Percentiles rank a stretch among this genome's conserved stretches.
These are phyloP conservation scores for Wickerhamomyces bovis DNA, from an alignment of 805 yeast species.

Conservation along the genomic window DNA sequence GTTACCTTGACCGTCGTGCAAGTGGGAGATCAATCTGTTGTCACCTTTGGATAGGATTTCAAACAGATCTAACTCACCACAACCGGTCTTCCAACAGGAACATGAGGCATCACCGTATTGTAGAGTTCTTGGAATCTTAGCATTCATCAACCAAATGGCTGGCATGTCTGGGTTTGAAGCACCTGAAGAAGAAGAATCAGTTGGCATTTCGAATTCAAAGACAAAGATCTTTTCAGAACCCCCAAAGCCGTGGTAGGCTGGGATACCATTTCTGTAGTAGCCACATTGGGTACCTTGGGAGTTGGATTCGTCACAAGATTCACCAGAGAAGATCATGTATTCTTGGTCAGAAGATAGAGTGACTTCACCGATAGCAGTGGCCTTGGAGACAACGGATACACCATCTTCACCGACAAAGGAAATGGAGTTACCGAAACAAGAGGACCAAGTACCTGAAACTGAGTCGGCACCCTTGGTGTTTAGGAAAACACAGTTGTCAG, in stretches of 20 bases:
- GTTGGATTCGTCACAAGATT: constrained; percentile 42
- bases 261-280: constrained; percentile 75
- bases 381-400: constrained; percentile 58
- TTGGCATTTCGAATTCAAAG: constrained; percentile 93
- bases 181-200: constrained; percentile 39
- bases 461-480: constrained; percentile 83
- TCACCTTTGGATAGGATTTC: constrained; percentile 81
- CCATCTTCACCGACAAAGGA: constrained; percentile 81
- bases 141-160: constrained; percentile 93
- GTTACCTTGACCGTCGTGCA: constrained; percentile 80
- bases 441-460: constrained; percentile 77
- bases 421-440: constrained; percentile 86
- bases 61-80: constrained; percentile 96
- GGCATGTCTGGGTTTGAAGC: constrained; percentile 88
- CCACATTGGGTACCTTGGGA: constrained; percentile 54
- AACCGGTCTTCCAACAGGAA: constrained; percentile 95
- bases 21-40: constrained; percentile 65
- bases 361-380: constrained; percentile 65
- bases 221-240: constrained; percentile 83
- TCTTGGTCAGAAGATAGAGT: constrained; percentile 70
- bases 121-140: constrained; percentile 91
- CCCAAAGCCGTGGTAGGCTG: constrained; percentile 91
- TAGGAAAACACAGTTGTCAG: constrained; percentile 72
- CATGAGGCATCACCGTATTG: constrained; percentile 85
- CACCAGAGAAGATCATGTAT: constrained; percentile 73